A percentile compares a stretch with the other conserved stretches of the same genome.
These are phyloP conservation scores for Effrenium voratum DNA, from an alignment of 73 alveolate species.

Conservation along the genomic window DNA sequence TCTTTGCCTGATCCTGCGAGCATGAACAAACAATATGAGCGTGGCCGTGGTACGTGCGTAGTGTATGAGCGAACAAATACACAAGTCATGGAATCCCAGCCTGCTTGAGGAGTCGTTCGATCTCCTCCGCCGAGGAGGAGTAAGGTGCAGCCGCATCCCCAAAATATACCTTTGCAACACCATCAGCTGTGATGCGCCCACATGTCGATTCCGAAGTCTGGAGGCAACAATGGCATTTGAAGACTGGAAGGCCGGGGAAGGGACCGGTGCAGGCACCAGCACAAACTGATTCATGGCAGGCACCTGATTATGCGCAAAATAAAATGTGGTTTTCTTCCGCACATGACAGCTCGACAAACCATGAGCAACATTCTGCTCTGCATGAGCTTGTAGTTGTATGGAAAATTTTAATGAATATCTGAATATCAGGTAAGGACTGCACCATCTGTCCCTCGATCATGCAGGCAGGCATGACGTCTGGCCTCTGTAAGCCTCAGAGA, in stretches of 20 bases:
- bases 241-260: neutral
- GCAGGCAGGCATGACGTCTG: neutral
- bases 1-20: too few species aligned
- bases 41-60: too few species aligned
- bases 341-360: too few species aligned
- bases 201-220: neutral
- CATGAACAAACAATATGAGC: too few species aligned
- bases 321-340: too few species aligned
- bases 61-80: too few species aligned
- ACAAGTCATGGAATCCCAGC: too few species aligned
- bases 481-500: neutral
- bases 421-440: neutral
- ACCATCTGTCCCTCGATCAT: neutral
- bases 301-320: neutral
- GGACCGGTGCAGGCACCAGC: constrained; percentile 44
- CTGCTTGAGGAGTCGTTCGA: constrained; percentile 67
- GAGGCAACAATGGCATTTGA: neutral
- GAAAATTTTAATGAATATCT: neutral
- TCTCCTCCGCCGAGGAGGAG: constrained; percentile 59
- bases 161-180: neutral
- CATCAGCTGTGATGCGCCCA: neutral
- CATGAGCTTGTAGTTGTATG: neutral
- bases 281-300: constrained; percentile 61
- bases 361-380: neutral
- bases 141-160: neutral